Evolutionary conservation across 129 eudicot genomes (phyloP), one percentile per base, ranked within the genome.

Genomic region (Calendula officinalis): DNA sequence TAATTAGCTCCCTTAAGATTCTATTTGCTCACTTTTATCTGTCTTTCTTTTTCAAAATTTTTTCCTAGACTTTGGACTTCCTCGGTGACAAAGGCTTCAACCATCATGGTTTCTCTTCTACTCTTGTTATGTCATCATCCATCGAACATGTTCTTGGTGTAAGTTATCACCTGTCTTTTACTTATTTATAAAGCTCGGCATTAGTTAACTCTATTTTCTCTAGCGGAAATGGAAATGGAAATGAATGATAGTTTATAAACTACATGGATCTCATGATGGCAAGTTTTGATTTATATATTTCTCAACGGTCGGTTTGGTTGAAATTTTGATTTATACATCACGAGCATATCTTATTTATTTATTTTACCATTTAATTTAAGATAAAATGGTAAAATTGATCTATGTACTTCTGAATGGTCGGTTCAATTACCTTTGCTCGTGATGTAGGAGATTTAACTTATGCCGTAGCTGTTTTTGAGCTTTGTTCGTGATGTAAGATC

Each of bases 51-150:
- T 57, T 70, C 70, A 14, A 61, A 41, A 14, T 16, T 66, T 32
- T 78, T 55, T 60, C 61, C 12, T 85, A 85, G 94, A 70, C 71
- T 82, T 79, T 71, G 88, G 83, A 50, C 82, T 82, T 67, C 94
- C 94, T 76, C 85, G 88, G 85, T 85, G 85, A 85, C 60, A 54
- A 70, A 8, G 65, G 47, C 70, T 61, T 44, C 62, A 48, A 69
- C 60, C 69, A 50, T 66, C 33, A 34, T 13, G 30, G 64, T 34
- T 72, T 55, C 66, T 40, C 53, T 59, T 57, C 63, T 55, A n/a
- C 68, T 67, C 43, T 22, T 48, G 50, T 54, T 53, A 13, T 11
- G 15, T 54, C 69, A 6, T 41, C 41, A 54, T 47, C 8, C 8
- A 56, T 56, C 22, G 16, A 48, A 46, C 43, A 13, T 4, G 34